Percentiles rank a stretch among this genome's conserved stretches.
These are phyloP conservation scores for Ceratobasidium papillatum DNA, from an alignment of 1,284 basidiomycete genomes.

Conservation along the genomic window DNA sequence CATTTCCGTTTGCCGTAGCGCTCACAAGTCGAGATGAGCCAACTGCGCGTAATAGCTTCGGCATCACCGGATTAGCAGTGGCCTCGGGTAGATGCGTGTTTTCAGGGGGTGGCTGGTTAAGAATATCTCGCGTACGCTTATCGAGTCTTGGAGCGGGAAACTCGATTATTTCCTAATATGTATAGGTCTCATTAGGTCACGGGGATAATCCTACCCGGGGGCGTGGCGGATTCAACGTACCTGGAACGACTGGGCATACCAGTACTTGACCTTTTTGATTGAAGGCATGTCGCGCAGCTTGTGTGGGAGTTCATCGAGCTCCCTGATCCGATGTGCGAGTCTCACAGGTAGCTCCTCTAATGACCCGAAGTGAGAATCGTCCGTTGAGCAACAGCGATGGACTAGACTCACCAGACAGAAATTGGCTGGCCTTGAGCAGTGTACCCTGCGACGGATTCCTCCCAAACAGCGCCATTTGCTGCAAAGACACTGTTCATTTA, in stretches of 20 bases:
- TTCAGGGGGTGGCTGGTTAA: slow-evolving; percentile 62
- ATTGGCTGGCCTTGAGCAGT: slow-evolving; percentile 84
- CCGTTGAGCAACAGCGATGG: not conserved
- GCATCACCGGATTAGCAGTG: slow-evolving; percentile 73
- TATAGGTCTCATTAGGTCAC: slow-evolving; percentile 25
- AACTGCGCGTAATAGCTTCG: slow-evolving; percentile 46
- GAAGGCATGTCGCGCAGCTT: slow-evolving; percentile 91
- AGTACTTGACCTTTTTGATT: slow-evolving; percentile 95
- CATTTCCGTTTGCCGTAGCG: not conserved
- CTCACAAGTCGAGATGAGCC: slow-evolving; percentile 23
- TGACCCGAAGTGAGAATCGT: slow-evolving; percentile 7
- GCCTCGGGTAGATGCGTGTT: slow-evolving; percentile 65
- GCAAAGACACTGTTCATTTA: slow-evolving; percentile 72
- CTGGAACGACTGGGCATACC: slow-evolving; percentile 99
- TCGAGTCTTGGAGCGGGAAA: slow-evolving; percentile 83
- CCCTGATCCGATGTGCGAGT: slow-evolving; percentile 94
- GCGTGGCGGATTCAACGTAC: slow-evolving; percentile 61
- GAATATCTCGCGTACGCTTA: slow-evolving; percentile 70
- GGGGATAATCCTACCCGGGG: not conserved
- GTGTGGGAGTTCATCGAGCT: slow-evolving; percentile 94
- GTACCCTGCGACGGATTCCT: slow-evolving; percentile 90
- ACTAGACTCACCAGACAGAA: slow-evolving; percentile 69
- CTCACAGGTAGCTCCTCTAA: slow-evolving; percentile 92
- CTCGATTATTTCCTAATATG: slow-evolving; percentile 79
- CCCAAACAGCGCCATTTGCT: slow-evolving; percentile 91